phyloP scores from a whole-genome alignment of 768 basidiomycete species.

The Mycena sanguinolenta region DNA sequence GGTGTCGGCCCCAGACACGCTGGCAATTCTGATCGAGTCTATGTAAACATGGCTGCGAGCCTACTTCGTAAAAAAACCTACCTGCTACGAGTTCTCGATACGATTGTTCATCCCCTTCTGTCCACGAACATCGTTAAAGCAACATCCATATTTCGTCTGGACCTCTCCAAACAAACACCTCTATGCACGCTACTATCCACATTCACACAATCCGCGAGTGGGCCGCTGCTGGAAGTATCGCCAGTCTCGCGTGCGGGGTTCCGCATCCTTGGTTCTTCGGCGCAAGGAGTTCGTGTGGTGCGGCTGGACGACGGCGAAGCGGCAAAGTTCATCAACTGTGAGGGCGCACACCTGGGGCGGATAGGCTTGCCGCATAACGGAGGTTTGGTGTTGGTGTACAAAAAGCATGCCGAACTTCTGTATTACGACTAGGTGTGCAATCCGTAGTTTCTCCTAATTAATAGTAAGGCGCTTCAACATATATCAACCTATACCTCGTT shows the following conservation, averaged over 20 bases:
- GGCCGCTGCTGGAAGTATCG: neutral
- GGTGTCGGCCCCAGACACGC: neutral
- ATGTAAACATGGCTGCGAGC: neutral
- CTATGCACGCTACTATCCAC: neutral
- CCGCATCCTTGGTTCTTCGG: neutral
- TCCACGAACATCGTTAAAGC: neutral
- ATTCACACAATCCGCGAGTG: neutral
- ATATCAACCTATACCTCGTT: no score
- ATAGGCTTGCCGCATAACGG: neutral
- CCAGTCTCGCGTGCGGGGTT: neutral
- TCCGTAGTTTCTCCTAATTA: no score
- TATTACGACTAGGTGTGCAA: neutral
- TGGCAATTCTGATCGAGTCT: neutral
- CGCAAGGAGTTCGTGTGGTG: neutral
- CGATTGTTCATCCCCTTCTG: neutral
- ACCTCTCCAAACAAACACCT: neutral
- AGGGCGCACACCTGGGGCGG: neutral
- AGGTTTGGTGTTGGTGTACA: neutral
- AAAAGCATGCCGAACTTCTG: neutral
- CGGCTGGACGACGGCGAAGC: neutral
- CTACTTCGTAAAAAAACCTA: neutral
- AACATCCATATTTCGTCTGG: neutral
- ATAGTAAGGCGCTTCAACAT: no score
- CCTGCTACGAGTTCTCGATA: no score
- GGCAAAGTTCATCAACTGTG: neutral